These are phyloP conservation scores for Gryganskiella cystojenkinii DNA, from an alignment of 192 early-diverging fungal genomes.

Conservation along the genomic window DNA sequence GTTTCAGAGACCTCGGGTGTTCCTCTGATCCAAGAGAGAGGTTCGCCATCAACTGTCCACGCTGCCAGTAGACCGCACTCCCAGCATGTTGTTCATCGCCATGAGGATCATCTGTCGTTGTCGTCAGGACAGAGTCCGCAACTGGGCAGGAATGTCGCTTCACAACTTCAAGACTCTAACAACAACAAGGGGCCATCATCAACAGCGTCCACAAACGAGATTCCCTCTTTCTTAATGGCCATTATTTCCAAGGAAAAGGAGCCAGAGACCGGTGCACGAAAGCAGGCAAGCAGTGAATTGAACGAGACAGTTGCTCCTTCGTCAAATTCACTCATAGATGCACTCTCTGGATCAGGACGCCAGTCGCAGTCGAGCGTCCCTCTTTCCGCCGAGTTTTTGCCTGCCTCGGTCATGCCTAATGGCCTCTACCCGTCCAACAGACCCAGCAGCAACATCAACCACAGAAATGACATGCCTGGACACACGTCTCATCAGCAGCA, in stretches of 20 bases:
- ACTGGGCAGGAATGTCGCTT: too few relatives aligned
- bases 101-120: not conserved
- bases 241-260: slow-evolving; percentile 35
- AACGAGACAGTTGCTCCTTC: slow-evolving; percentile 2
- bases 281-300: not conserved
- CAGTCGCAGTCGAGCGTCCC: slow-evolving; percentile 16
- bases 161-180: not conserved
- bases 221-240: slow-evolving; percentile 34
- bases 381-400: slow-evolving; percentile 44
- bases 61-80: too few relatives aligned
- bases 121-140: not conserved
- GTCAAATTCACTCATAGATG: slow-evolving; percentile 17
- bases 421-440: slow-evolving; percentile 24
- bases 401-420: slow-evolving; percentile 45
- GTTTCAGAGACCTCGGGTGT: slow-evolving; percentile 44
- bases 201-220: slow-evolving; percentile 7
- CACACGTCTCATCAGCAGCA: too few relatives aligned
- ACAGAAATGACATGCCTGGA: too few relatives aligned
- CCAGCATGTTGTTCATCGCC: not conserved
- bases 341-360: slow-evolving; percentile 21
- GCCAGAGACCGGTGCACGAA: not conserved
- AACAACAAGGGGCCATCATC: not conserved
- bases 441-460: slow-evolving; percentile 1
- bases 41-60: not conserved
- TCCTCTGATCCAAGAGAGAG: not conserved